Conservation (phyloP, 1,139 yeast genomes). For the Zygoascus hellenicus region DNA sequence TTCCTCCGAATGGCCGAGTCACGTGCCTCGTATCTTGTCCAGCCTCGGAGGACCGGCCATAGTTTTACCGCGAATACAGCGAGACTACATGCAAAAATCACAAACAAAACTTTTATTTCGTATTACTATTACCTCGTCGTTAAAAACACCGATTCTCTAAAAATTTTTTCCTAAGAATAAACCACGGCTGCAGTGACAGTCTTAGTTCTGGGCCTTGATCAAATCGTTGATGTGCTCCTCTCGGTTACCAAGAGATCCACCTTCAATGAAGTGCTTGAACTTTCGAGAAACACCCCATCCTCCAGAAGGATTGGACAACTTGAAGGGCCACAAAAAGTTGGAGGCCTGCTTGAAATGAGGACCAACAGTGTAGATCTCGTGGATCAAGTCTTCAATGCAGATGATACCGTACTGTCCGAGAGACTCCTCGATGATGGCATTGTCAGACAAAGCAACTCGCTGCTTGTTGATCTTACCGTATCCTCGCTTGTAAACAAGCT, state of each 20-base stretch:
- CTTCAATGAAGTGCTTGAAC: conserved; percentile 99
- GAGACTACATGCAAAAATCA: background rate
- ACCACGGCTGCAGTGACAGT: background rate
- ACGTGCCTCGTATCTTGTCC: too few species aligned
- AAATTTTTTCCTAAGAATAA: background rate
- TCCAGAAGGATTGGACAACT: conserved; percentile 98
- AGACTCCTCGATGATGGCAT: conserved; percentile 86
- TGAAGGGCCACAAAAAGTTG: conserved; percentile 99
- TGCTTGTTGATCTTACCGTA: conserved; percentile 99
- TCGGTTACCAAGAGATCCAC: conserved; percentile 99
- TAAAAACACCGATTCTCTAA: background rate
- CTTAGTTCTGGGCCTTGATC: conserved; percentile 60
- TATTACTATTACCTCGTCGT: background rate
- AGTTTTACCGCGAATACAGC: too few species aligned
- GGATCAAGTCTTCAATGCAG: conserved; percentile 96
- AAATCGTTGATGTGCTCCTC: conserved; percentile 97
- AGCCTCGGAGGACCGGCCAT: too few species aligned
- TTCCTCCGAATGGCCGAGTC: too few species aligned
- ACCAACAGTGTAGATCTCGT: conserved; percentile 98
- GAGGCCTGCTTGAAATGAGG: conserved; percentile 99
- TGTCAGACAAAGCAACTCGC: conserved; percentile 92
- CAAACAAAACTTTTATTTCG: conserved; percentile 6
- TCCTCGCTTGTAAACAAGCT: conserved; percentile 99
- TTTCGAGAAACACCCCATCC: conserved; percentile 99
- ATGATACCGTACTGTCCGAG: conserved; percentile 96